phyloP scores from a whole-genome alignment of 1,139 yeast genomes.

The Keqinozyma sinolaborantium region DNA sequence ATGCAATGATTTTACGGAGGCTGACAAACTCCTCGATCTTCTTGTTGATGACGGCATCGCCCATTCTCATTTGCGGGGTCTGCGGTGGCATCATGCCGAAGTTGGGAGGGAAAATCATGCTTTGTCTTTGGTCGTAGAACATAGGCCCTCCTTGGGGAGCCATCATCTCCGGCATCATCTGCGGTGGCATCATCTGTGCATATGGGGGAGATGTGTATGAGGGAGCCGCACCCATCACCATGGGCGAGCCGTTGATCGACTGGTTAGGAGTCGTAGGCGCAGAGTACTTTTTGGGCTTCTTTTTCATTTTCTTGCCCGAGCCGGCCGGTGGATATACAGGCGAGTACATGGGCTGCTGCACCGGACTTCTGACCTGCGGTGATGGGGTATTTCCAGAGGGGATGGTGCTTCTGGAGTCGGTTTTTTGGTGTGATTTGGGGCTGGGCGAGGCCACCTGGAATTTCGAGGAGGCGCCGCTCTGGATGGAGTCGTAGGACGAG shows the following conservation, averaged over 20 bases:
- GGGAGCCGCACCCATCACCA: slow-evolving; percentile 3
- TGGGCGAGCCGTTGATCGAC: slow-evolving; percentile 2
- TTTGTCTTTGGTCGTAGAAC: slow-evolving; percentile 1
- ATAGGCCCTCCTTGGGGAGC: slow-evolving; percentile 1
- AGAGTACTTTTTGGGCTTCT: slow-evolving; percentile 4
- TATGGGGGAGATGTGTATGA: slow-evolving; percentile 3
- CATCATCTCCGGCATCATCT: slow-evolving; percentile 1
- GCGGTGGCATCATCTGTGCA: slow-evolving; percentile 2
- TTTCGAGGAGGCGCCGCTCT: slow-evolving; percentile 34
- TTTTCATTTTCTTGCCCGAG: slow-evolving; percentile 6
- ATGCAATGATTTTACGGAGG: slow-evolving; percentile 35
- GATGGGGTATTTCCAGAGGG: too few relatives aligned
- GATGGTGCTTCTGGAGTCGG: slow-evolving; percentile 7
- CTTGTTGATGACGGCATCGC: slow-evolving; percentile 22
- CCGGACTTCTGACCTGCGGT: slow-evolving; percentile 2
- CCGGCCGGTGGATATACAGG: too few relatives aligned
- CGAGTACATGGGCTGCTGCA: not conserved
- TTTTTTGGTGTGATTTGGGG: slow-evolving; percentile 13
- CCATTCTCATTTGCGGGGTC: slow-evolving; percentile 1
- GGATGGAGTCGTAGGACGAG: slow-evolving; percentile 32
- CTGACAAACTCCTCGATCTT: slow-evolving; percentile 34
- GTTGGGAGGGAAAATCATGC: slow-evolving; percentile 2
- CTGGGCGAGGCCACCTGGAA: slow-evolving; percentile 23
- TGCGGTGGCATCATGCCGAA: not conserved
- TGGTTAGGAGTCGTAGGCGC: slow-evolving; percentile 4